Base-by-base conservation (phyloP, 2,329 filamentous ascomycete species). In the Teratosphaeria destructans region DNA sequence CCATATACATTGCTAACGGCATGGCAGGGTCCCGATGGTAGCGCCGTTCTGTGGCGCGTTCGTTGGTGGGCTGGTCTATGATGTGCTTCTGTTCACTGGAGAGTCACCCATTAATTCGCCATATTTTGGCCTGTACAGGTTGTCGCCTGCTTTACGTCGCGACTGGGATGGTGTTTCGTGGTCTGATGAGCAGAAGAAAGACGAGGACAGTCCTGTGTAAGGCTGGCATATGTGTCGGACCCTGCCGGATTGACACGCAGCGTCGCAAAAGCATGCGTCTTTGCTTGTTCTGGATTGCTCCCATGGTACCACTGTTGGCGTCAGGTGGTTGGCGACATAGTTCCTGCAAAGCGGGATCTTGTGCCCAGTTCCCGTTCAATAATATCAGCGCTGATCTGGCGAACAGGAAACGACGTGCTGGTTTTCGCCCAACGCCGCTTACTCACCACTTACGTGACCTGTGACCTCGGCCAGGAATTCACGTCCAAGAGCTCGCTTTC, bases 71-170 rank as follows among this genome's bases (percentile, higher is more conserved):
- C 83, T 85, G 69, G 65, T 88, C 27, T 88, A 89, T 68, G 85
- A 89, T 69, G 68, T 82, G 1, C 82, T 88, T 69, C 76, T 90
- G 47, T 90, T 85, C 69, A 87, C 84, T 0, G 87, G 87, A 3
- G 72, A 85, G n/a, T 87, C 81, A 64, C 86, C 86, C 0, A 78
- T 90, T 64, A 90, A 90, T 72, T 84, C 79, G 0, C 85, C 85
- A 0, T 85, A 78, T 73, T 71, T 88, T 65, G 85, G 85, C 0
- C 67, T 89, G 27, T 78, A 79, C 64, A 75, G 81, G 34, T 59
- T 62, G 60, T 67, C 65, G 59, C 73, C 70, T 7, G 64, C 65
- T 12, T 62, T 69, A 61, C 58, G 64, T 32, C 60, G 65, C 34
- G 59, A 61, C n/a, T 67, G 67, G 35, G 64, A 68, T 49, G 67